Conservation (phyloP, 176 grass and related monocot genomes). For the Oryza brachyantha region DNA sequence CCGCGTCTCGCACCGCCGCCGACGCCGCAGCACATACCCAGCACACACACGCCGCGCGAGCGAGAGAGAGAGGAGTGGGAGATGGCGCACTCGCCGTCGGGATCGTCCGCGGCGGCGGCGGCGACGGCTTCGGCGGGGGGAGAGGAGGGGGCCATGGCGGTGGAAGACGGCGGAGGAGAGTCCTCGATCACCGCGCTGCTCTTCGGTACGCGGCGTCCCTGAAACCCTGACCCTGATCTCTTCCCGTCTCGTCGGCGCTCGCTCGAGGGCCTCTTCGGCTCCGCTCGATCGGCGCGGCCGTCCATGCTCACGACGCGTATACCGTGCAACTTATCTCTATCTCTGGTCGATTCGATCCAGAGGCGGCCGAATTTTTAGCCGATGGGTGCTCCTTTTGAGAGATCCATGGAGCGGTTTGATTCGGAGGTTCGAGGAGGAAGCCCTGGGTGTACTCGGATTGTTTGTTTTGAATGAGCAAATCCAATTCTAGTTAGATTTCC, state of each 20-base stretch:
- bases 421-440: background rate
- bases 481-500: no score
- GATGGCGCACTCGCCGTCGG: constrained; percentile 40
- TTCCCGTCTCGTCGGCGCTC: background rate
- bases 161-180: constrained; percentile 18
- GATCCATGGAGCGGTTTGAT: background rate
- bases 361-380: background rate
- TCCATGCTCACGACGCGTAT: background rate
- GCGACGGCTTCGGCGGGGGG: constrained; percentile 17
- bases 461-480: background rate
- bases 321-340: background rate
- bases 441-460: background rate
- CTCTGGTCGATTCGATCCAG: background rate
- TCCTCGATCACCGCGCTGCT: constrained; percentile 48
- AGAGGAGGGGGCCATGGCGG: constrained; percentile 10
- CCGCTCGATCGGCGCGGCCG: background rate
- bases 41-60: no score
- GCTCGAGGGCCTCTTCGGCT: background rate
- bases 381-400: background rate
- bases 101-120: constrained; percentile 35
- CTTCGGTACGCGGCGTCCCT: constrained; percentile 16
- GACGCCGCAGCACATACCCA: no score
- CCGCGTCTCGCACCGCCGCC: no score
- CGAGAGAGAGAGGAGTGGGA: background rate
- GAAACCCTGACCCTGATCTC: constrained; percentile 13